Evolutionary conservation across 371 early-diverging fungal genomes (phyloP).

Genomic region (Enterospora canceri): DNA sequence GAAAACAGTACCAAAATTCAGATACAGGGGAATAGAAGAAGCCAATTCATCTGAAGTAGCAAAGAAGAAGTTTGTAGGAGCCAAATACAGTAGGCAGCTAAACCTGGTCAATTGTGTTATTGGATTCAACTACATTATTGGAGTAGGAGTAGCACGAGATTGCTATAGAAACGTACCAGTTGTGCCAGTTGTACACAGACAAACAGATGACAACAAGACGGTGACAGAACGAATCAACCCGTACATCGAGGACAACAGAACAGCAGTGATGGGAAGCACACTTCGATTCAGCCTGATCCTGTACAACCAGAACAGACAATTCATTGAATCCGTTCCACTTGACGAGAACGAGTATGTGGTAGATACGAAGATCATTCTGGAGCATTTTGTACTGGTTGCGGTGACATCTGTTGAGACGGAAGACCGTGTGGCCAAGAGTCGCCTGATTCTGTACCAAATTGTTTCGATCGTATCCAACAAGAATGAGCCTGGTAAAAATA

Average conservation of each 20-base stretch:
- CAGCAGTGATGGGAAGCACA: conserved; percentile 9
- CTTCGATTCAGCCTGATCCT: conserved; percentile 7
- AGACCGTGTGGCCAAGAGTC: conserved; percentile 44
- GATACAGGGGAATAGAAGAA: too few relatives aligned
- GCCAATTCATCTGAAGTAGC: too few relatives aligned
- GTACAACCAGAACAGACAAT: background rate
- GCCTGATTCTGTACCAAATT: conserved; percentile 51
- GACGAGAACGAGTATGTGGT: conserved; percentile 18
- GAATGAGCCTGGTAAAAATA: conserved; percentile 28
- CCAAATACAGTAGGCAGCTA: background rate
- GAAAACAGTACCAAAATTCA: too few relatives aligned
- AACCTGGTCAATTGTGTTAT: background rate
- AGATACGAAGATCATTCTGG: conserved; percentile 10
- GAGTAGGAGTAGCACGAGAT: background rate
- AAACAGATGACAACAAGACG: background rate
- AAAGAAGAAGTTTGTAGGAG: background rate
- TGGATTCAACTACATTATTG: background rate
- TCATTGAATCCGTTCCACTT: background rate
- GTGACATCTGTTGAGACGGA: conserved; percentile 51
- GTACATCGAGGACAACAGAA: background rate
- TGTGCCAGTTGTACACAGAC: conserved; percentile 22
- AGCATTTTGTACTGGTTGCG: conserved; percentile 40
- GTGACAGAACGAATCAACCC: conserved; percentile 10
- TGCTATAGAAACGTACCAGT: conserved; percentile 20
- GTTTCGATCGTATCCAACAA: conserved; percentile 43